Conservation (phyloP, 345 rosid species). For the Gossypium rotundifolium region DNA sequence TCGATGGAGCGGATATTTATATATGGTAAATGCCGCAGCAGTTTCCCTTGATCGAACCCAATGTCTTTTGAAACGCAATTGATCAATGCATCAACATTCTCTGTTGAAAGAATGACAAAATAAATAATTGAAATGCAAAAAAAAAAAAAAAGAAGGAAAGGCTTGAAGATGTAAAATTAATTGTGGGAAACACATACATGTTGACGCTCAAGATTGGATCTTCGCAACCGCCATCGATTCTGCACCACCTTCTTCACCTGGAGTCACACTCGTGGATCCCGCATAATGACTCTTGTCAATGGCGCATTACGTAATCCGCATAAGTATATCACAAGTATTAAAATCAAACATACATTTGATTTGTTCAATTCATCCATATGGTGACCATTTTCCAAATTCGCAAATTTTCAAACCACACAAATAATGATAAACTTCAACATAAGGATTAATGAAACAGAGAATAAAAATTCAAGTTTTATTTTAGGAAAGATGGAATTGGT, state of each 20-base stretch:
- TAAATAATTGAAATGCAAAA: conserved; percentile 10
- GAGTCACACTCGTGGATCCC: conserved; percentile 70
- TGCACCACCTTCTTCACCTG: conserved; percentile 48
- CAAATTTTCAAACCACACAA: conserved; percentile 14
- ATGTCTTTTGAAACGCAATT: conserved; percentile 62
- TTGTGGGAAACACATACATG: conserved; percentile 44
- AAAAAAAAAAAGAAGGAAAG: background rate
- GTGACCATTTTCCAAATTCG: conserved; percentile 88
- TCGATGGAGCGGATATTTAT: conserved; percentile 97
- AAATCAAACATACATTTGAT: conserved; percentile 43
- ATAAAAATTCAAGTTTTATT: conserved; percentile 12
- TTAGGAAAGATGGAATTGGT: conserved; percentile 40
- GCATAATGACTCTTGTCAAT: conserved; percentile 21
- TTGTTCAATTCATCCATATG: conserved; percentile 44
- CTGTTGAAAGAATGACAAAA: conserved; percentile 39
- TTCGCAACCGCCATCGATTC: conserved; percentile 66
- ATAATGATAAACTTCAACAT: conserved; percentile 1
- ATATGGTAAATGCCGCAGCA: conserved; percentile 88
- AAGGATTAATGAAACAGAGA: conserved; percentile 8
- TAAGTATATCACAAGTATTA: conserved; percentile 5
- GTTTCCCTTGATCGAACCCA: conserved; percentile 80
- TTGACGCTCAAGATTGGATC: conserved; percentile 73
- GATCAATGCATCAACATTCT: conserved; percentile 81
- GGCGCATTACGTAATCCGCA: conserved; percentile 3
- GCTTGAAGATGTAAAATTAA: conserved; percentile 10